Evolutionary conservation across 202 grass and related monocot species (phyloP).

Genomic region (Setaria viridis): DNA sequence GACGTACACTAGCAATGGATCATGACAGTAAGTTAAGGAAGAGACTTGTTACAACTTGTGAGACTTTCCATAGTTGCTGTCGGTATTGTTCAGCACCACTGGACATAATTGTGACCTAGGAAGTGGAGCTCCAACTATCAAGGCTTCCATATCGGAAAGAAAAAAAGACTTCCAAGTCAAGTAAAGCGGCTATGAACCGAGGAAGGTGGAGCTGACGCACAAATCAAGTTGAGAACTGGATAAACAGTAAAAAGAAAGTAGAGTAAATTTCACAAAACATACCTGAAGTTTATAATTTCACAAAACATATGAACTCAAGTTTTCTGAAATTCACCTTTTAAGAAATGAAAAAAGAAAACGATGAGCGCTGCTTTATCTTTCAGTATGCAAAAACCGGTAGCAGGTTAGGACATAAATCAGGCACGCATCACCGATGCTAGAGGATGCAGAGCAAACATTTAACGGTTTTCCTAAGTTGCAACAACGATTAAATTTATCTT

Average conservation of each 20-base stretch:
- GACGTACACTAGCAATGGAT: no score
- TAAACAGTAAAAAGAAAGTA: background rate
- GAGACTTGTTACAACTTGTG: no score
- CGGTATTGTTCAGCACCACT: no score
- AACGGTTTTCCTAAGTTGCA: background rate
- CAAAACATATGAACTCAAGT: no score
- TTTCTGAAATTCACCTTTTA: background rate
- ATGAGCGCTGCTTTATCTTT: no score
- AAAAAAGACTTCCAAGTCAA: conserved; percentile 1
- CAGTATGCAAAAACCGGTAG: no score
- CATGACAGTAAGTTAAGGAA: no score
- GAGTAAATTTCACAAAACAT: background rate
- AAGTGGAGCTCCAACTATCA: background rate
- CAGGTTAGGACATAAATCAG: no score
- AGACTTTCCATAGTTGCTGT: no score
- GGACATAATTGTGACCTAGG: background rate
- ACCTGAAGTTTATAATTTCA: background rate
- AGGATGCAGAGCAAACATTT: no score
- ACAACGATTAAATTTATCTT: background rate
- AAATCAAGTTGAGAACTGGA: background rate
- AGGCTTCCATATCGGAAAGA: no score
- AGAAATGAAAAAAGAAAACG: background rate
- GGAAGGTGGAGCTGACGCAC: background rate
- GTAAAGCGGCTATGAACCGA: background rate
- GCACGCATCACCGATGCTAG: no score